Conservation (phyloP, 2,329 filamentous ascomycete genomes). For the Aureobasidium melanogenum region DNA sequence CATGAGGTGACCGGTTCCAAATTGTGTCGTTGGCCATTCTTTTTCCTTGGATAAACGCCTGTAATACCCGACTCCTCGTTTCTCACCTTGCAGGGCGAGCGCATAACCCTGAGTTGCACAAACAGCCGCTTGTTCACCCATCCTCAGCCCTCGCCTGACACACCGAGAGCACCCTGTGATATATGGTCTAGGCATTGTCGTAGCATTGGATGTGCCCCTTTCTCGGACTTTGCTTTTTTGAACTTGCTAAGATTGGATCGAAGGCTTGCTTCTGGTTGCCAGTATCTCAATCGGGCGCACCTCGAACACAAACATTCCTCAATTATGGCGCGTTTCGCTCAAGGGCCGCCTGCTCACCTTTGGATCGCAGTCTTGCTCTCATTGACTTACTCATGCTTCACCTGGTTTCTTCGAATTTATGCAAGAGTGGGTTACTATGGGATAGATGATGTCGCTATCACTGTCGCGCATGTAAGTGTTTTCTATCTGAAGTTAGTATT, state of each 20-base stretch:
- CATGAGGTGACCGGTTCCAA: background rate
- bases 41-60: background rate
- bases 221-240: slow-evolving; percentile 7
- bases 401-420: slow-evolving; percentile 8
- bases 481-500: too few species aligned
- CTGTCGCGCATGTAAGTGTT: background rate
- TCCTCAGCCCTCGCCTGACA: slow-evolving; percentile 1
- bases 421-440: slow-evolving; percentile 11
- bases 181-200: slow-evolving; percentile 6
- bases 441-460: slow-evolving; percentile 3
- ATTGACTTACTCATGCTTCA: slow-evolving; percentile 8
- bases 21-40: slow-evolving; percentile 3
- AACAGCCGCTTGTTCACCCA: background rate
- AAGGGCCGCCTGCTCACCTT: background rate
- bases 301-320: background rate
- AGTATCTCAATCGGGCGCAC: background rate
- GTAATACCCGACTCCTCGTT: background rate
- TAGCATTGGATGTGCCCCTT: background rate
- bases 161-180: background rate
- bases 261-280: slow-evolving; percentile 1
- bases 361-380: slow-evolving; percentile 10
- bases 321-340: slow-evolving; percentile 4
- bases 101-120: slow-evolving; percentile 7
- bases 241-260: background rate
- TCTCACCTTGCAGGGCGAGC: slow-evolving; percentile 7